Percentiles rank a stretch among this genome's conserved stretches.
These are phyloP conservation scores for Acidiella bohemica DNA, from an alignment of 495 filamentous ascomycete species.

Conservation along the genomic window DNA sequence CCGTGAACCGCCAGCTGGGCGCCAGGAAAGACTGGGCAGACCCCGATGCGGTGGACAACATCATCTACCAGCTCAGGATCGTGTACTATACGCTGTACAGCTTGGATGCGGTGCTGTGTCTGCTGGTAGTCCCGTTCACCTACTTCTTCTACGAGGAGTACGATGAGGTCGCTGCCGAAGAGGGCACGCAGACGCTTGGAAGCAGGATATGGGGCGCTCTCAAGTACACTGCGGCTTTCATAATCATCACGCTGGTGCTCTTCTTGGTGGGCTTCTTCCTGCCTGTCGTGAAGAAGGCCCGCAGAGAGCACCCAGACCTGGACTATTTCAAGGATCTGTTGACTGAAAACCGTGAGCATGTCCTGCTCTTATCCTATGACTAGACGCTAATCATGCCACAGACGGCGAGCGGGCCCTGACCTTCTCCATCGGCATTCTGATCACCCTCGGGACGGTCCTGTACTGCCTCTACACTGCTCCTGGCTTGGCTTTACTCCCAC, in stretches of 20 bases:
- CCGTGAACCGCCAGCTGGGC: constrained; percentile 58
- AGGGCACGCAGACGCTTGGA: constrained; percentile 55
- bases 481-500: constrained; percentile 77
- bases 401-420: constrained; percentile 84
- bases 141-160: constrained; percentile 99
- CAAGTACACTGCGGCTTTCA: constrained; percentile 82
- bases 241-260: constrained; percentile 63
- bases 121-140: constrained; percentile 82
- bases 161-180: constrained; percentile 67
- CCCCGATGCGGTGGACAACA: constrained; percentile 57
- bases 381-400: constrained; percentile 20
- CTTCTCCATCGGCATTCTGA: constrained; percentile 73
- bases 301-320: constrained; percentile 50
- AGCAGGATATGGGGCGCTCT: constrained; percentile 64
- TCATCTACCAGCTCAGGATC: constrained; percentile 64
- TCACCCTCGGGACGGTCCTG: constrained; percentile 68
- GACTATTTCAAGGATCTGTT: constrained; percentile 85
- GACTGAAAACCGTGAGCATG: constrained; percentile 64
- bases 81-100: constrained; percentile 91
- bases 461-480: constrained; percentile 81
- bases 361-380: background rate
- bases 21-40: constrained; percentile 91
- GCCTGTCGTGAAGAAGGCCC: constrained; percentile 45
- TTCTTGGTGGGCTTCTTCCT: constrained; percentile 91
- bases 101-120: constrained; percentile 78